phyloP scores from a whole-genome alignment of 2,329 filamentous ascomycete genomes.

The Fusarium cyanostomum region DNA sequence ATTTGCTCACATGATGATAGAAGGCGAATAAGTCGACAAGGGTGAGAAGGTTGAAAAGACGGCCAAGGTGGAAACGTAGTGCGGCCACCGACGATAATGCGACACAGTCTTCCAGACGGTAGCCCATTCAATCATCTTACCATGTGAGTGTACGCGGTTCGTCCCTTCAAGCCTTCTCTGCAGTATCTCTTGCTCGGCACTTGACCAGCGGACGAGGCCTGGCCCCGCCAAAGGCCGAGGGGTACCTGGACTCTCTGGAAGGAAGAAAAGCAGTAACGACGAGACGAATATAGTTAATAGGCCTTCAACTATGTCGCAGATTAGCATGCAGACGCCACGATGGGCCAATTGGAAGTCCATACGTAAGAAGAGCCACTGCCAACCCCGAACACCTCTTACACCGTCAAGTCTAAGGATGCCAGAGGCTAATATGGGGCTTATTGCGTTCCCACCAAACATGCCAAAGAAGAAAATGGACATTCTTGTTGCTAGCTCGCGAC shows the following conservation, averaged over 20 bases:
- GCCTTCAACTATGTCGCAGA: slow-evolving; percentile 52
- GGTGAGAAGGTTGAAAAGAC: slow-evolving; percentile 28
- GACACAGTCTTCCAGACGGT: slow-evolving; percentile 10
- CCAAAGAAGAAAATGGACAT: slow-evolving; percentile 63
- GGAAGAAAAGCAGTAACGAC: not conserved
- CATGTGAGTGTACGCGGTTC: no score
- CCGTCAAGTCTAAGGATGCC: slow-evolving; percentile 58
- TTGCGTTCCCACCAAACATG: slow-evolving; percentile 61
- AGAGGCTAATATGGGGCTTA: slow-evolving; percentile 59
- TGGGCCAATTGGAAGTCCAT: slow-evolving; percentile 3
- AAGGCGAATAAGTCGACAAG: slow-evolving; percentile 22
- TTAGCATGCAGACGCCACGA: not conserved
- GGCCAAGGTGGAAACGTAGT: slow-evolving; percentile 19
- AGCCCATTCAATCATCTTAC: not conserved
- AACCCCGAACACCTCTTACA: slow-evolving; percentile 53
- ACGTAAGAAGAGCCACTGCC: slow-evolving; percentile 63
- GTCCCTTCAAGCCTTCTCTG: slow-evolving; percentile 32
- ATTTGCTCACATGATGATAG: slow-evolving; percentile 21
- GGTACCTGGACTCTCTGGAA: slow-evolving; percentile 3
- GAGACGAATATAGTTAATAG: slow-evolving; percentile 4
- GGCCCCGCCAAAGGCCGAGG: not conserved
- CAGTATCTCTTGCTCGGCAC: not conserved
- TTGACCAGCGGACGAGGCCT: not conserved
- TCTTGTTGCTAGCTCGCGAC: slow-evolving; percentile 55
- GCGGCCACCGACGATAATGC: slow-evolving; percentile 25